phyloP scores from a whole-genome alignment of 345 rosid species.

The Corchorus olitorius region DNA sequence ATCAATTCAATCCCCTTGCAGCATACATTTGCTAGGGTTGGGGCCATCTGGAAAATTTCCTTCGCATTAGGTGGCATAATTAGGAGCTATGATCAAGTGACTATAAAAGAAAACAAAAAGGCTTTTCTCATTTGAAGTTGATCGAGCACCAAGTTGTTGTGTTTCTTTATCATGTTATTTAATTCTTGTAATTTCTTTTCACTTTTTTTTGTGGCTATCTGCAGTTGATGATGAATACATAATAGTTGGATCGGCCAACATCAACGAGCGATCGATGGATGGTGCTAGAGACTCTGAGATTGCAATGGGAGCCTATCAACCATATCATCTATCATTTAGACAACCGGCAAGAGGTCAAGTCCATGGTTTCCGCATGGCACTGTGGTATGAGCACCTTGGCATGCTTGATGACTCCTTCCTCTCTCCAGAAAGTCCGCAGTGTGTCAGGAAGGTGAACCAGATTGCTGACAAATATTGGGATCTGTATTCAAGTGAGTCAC shows the following conservation, averaged over 20 bases:
- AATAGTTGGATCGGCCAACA: conserved; percentile 93
- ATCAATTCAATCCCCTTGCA: not conserved
- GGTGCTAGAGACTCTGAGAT: conserved; percentile 99
- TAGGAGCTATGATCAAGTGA: not conserved
- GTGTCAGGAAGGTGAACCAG: conserved; percentile 71
- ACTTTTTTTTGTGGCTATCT: not conserved
- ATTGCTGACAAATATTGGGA: conserved; percentile 93
- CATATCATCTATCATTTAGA: conserved; percentile 70
- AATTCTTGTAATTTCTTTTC: not conserved
- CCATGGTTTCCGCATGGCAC: conserved; percentile 93
- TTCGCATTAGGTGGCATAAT: not conserved
- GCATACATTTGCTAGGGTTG: not conserved
- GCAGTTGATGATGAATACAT: conserved; percentile 99
- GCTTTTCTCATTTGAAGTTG: not conserved
- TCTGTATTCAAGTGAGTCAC: conserved; percentile 72
- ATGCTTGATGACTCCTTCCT: conserved; percentile 85
- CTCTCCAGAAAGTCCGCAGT: conserved; percentile 65
- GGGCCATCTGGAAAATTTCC: not conserved
- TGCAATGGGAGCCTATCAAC: conserved; percentile 98
- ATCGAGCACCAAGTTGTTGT: not conserved
- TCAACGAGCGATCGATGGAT: conserved; percentile 98
- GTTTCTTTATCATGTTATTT: not conserved
- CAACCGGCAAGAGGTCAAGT: conserved; percentile 90
- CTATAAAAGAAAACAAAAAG: not conserved
- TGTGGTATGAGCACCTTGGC: conserved; percentile 98